phyloP scores from a whole-genome alignment of 140 eudicot species.

The Senecio squalidus region DNA sequence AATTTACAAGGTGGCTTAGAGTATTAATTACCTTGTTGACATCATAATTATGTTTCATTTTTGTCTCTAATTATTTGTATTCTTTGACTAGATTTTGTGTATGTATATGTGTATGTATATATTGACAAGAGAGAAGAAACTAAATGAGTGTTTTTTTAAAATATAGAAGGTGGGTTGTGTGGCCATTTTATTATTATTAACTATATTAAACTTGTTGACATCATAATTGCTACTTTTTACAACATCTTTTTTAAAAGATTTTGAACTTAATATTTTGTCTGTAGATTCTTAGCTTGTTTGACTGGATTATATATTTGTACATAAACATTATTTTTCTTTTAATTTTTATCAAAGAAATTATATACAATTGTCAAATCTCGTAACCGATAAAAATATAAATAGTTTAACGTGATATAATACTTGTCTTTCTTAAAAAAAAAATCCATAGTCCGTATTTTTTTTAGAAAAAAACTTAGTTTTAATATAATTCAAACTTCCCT shows the following conservation, averaged over 20 bases:
- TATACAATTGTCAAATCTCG: too few species aligned
- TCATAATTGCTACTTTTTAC: slow-evolving; percentile 33
- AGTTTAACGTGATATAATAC: too few species aligned
- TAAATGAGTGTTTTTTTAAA: slow-evolving; percentile 30
- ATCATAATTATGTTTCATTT: slow-evolving; percentile 25
- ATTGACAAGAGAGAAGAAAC: slow-evolving; percentile 18
- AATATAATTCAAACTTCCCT: too few species aligned
- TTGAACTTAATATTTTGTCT: slow-evolving; percentile 30
- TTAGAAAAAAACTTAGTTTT: too few species aligned
- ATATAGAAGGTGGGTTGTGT: slow-evolving; percentile 12
- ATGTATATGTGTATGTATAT: neutral
- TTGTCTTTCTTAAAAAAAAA: too few species aligned
- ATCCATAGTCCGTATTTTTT: too few species aligned
- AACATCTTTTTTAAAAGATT: slow-evolving; percentile 4
- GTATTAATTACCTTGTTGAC: neutral
- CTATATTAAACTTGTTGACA: slow-evolving; percentile 17
- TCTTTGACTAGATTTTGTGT: slow-evolving; percentile 21
- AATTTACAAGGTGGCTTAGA: slow-evolving; percentile 16
- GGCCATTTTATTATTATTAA: neutral
- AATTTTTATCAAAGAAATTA: too few species aligned
- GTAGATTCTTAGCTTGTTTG: slow-evolving; percentile 28
- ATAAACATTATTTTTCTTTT: slow-evolving; percentile 14
- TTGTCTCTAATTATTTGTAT: slow-evolving; percentile 21
- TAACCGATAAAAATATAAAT: too few species aligned
- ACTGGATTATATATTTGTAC: slow-evolving; percentile 21